Evolutionary conservation across 306 rosid species (phyloP).

Genomic region (Trichosanthes cucumerina): DNA sequence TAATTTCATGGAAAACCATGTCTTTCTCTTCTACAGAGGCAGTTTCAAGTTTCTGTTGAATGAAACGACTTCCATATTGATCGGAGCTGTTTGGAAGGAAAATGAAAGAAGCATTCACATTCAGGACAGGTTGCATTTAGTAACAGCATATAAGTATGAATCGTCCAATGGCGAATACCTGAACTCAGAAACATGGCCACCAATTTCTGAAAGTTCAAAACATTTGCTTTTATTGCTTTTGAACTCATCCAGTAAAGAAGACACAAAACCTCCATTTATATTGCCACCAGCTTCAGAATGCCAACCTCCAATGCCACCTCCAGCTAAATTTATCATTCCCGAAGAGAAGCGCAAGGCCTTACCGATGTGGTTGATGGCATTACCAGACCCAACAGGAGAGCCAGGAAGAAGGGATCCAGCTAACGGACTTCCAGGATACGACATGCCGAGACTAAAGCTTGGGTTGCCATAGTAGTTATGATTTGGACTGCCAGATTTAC

Average conservation of each 20-base stretch:
- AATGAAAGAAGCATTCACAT: background rate
- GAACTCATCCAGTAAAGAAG: slow-evolving; percentile 82
- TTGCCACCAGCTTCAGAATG: slow-evolving; percentile 57
- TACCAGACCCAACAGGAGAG: slow-evolving; percentile 79
- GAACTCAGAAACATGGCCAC: slow-evolving; percentile 64
- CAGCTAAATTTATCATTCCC: slow-evolving; percentile 73
- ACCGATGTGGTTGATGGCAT: slow-evolving; percentile 69
- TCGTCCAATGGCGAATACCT: slow-evolving; percentile 29
- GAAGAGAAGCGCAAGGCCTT: slow-evolving; percentile 62
- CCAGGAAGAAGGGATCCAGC: slow-evolving; percentile 48
- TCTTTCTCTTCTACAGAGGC: slow-evolving; percentile 77
- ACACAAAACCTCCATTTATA: slow-evolving; percentile 59
- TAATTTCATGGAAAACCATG: slow-evolving; percentile 89
- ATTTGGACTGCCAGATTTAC: slow-evolving; percentile 51
- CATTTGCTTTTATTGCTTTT: slow-evolving; percentile 75
- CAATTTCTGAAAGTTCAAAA: slow-evolving; percentile 79
- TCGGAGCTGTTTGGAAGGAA: slow-evolving; percentile 50
- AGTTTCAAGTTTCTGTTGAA: slow-evolving; percentile 90
- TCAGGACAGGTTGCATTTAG: background rate
- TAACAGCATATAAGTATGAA: background rate
- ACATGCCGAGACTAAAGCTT: slow-evolving; percentile 57
- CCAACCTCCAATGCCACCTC: slow-evolving; percentile 74
- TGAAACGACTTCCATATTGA: slow-evolving; percentile 92
- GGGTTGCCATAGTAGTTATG: slow-evolving; percentile 72
- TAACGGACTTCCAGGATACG: slow-evolving; percentile 76